Evolutionary conservation across 2,329 filamentous ascomycete genomes (phyloP).

Genomic region (Xylaria sp.): DNA sequence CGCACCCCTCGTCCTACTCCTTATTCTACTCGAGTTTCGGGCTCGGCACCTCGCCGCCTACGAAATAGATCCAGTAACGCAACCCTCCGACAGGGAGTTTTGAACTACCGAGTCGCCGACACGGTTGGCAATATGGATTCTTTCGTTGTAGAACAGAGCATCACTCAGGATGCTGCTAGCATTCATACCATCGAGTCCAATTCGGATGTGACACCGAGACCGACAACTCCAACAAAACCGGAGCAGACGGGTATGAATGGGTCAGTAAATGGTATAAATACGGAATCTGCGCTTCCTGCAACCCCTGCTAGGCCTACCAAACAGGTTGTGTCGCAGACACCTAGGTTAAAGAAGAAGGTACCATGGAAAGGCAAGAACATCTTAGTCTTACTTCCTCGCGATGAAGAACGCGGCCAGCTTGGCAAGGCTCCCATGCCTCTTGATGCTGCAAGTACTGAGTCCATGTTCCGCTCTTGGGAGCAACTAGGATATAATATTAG

Average conservation of each 20-base stretch:
- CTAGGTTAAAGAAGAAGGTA: constrained; percentile 75
- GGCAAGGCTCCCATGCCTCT: constrained; percentile 66
- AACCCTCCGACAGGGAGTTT: constrained; percentile 59
- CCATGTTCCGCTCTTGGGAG: constrained; percentile 74
- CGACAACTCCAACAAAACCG: constrained; percentile 49
- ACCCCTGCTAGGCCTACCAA: constrained; percentile 50
- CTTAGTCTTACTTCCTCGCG: constrained; percentile 73
- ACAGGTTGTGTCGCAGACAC: constrained; percentile 57
- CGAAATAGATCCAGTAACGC: constrained; percentile 65
- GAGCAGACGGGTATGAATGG: constrained; percentile 48
- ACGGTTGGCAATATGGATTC: constrained; percentile 44
- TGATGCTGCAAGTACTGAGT: constrained; percentile 63
- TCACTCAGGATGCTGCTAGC: constrained; percentile 44
- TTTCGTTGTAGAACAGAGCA: constrained; percentile 38
- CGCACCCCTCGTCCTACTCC: constrained; percentile 59
- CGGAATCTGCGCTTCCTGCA: constrained; percentile 35
- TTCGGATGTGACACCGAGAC: constrained; percentile 44
- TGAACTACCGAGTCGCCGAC: constrained; percentile 43
- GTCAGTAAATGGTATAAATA: constrained; percentile 40
- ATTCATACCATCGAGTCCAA: constrained; percentile 46
- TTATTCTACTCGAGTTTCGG: constrained; percentile 46
- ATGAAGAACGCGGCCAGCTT: constrained; percentile 71
- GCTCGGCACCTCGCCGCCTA: constrained; percentile 51
- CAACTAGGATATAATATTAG: constrained; percentile 74
- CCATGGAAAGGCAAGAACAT: constrained; percentile 81